These are phyloP conservation scores for Hippophae tibetana DNA, from an alignment of 306 rosid species.

Conservation along the genomic window DNA sequence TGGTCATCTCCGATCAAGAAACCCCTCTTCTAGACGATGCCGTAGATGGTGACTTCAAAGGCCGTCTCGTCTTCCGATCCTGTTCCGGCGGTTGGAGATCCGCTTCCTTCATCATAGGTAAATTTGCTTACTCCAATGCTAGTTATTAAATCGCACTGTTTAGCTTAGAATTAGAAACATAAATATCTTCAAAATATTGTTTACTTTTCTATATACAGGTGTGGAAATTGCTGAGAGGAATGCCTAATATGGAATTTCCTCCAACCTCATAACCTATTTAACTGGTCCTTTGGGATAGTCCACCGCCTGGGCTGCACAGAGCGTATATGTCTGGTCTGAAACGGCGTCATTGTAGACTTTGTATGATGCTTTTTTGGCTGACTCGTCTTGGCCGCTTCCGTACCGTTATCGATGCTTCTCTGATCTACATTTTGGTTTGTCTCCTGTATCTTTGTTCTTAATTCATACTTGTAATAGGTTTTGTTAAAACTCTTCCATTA, in stretches of 20 bases:
- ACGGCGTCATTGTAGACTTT: slow-evolving; percentile 26
- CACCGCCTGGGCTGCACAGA: slow-evolving; percentile 21
- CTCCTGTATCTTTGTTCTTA: neutral
- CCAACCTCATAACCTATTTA: slow-evolving; percentile 12
- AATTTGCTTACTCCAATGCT: neutral
- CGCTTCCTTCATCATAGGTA: slow-evolving; percentile 33
- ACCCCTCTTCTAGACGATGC: slow-evolving; percentile 10
- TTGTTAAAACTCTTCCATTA: neutral
- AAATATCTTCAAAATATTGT: neutral
- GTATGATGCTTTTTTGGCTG: slow-evolving; percentile 28
- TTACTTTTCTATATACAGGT: neutral
- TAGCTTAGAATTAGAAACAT: neutral
- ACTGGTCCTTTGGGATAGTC: slow-evolving; percentile 22
- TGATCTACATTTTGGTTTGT: slow-evolving; percentile 24
- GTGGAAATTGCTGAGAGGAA: slow-evolving; percentile 34
- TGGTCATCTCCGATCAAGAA: neutral
- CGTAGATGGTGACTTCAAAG: slow-evolving; percentile 28
- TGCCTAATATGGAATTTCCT: slow-evolving; percentile 25
- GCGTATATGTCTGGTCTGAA: slow-evolving; percentile 33
- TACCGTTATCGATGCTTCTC: slow-evolving; percentile 18
- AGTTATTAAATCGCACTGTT: too few species aligned
- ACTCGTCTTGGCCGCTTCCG: slow-evolving; percentile 34
- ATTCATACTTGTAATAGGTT: neutral
- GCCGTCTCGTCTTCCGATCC: slow-evolving; percentile 13
- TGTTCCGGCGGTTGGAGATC: slow-evolving; percentile 51